Evolutionary conservation across 2,329 filamentous ascomycete genomes (phyloP), one percentile per base, ranked within the genome.

Genomic region (Talaromyces sp.): DNA sequence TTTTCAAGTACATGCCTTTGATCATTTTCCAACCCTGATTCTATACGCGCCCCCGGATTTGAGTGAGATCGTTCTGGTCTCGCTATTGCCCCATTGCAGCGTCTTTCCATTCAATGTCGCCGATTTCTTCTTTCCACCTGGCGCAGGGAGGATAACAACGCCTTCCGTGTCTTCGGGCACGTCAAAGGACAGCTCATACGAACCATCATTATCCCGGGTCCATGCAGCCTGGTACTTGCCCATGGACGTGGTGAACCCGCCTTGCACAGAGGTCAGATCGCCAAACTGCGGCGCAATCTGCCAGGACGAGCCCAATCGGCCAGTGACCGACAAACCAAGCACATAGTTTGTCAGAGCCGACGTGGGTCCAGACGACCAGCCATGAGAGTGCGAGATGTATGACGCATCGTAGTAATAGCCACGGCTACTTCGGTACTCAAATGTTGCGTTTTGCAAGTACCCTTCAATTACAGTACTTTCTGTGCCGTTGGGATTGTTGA

Each of bases 401-500:
- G 71, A 74, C 2, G 73, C 73, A 58, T 83, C 80, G 53, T 80
- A 75, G 4, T 70, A 70, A 63, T 87, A 86, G 0, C 83, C 84
- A 7, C 78, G 70, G 54, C 78, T 73, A 32, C 74, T 76, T 1
- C 84, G 77, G 66, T 88, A 88, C 1, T 80, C 82, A 64, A 84
- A 88, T 0, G 75, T 80, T 3, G 83, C 84, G 63, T 87, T 78
- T 0, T 69, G 70, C 1, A 84, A 75, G 61, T 85, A 86, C 0
- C 84, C 85, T 69, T 87, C 85, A 27, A 86, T 78, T 21, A 84
- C 79, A 0, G 85, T 87, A 49, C 78, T 82, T 59, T 80, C 75
- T 0, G 84, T 86, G n/a, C 83, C 83, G 64, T 84, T 81, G 0
- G 80, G 77, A 61, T 86, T 79, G 61, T 80, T 75, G 17, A 85